Evolutionary conservation across 225 moss, liverwort and hornwort species (phyloP).

Genomic region (Marchantia paleacea): DNA sequence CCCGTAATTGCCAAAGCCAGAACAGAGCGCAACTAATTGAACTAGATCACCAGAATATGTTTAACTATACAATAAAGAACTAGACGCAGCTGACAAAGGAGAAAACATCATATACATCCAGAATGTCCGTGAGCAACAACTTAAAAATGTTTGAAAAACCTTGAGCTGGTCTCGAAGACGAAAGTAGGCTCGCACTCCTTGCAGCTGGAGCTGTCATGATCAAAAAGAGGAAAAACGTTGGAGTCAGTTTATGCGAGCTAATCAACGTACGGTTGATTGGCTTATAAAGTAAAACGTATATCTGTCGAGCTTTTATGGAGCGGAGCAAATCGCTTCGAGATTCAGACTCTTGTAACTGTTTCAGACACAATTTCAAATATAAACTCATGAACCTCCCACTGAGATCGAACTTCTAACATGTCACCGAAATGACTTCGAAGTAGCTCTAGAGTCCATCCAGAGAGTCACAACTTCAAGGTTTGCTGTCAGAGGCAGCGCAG

Average conservation of each 20-base stretch:
- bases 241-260: not conserved
- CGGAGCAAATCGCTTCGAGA: no score
- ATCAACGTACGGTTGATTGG: no score
- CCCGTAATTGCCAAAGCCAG: no score
- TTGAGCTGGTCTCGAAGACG: slow-evolving; percentile 14
- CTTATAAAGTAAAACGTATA: no score
- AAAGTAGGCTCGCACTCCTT: slow-evolving; percentile 16
- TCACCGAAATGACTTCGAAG: not conserved
- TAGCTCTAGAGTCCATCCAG: not conserved
- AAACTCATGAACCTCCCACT: not conserved
- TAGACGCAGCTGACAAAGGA: no score
- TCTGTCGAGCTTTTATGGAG: no score
- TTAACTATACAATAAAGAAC: no score
- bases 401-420: not conserved
- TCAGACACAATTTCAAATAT: not conserved
- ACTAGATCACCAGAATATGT: no score
- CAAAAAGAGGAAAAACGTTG: not conserved
- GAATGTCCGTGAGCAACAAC: no score
- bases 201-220: slow-evolving; percentile 10
- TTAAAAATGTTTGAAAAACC: not conserved
- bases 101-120: no score
- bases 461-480: not conserved
- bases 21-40: no score
- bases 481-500: not conserved
- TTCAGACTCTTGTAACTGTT: no score